phyloP scores from a whole-genome alignment of 1,284 basidiomycete genomes.

The Ustilago shanxiensis region DNA sequence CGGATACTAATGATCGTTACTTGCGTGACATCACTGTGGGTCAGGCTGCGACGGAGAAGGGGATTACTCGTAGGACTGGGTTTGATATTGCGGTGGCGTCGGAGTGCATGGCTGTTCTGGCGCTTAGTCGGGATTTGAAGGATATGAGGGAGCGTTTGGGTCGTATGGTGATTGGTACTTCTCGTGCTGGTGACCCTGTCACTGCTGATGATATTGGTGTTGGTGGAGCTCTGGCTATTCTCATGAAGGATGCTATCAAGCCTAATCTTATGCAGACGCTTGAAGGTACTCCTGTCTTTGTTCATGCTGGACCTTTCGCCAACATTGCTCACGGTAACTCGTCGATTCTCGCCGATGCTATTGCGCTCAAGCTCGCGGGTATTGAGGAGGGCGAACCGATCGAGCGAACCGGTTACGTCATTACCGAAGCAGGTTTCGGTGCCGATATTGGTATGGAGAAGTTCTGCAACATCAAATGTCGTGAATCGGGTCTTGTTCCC shows the following conservation, averaged over 20 bases:
- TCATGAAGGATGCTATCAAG: conserved; percentile 99
- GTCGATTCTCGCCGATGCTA: conserved; percentile 94
- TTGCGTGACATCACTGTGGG: conserved; percentile 94
- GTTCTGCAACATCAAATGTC: conserved; percentile 99
- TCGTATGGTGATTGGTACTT: conserved; percentile 96
- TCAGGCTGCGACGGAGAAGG: conserved; percentile 89
- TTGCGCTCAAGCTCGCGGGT: conserved; percentile 96
- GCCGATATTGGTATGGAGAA: conserved; percentile 90
- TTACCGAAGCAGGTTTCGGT: conserved; percentile 98
- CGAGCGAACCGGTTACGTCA: conserved; percentile 89
- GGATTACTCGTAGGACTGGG: conserved; percentile 86
- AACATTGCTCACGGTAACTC: conserved; percentile 99
- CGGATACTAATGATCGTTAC: conserved; percentile 97
- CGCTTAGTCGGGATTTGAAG: conserved; percentile 85
- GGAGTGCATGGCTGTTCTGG: conserved; percentile 98
- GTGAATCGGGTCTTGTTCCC: conserved; percentile 89
- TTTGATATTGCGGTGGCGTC: conserved; percentile 98
- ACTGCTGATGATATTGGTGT: conserved; percentile 98
- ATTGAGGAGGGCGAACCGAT: conserved; percentile 89
- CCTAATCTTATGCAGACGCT: conserved; percentile 99
- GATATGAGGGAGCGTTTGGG: conserved; percentile 94
- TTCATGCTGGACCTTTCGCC: conserved; percentile 98
- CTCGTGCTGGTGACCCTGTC: conserved; percentile 88
- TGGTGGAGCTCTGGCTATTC: conserved; percentile 92
- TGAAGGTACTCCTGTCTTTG: conserved; percentile 98